A percentile compares a stretch with the other conserved stretches of the same genome.
Conservation (phyloP, 2,329 filamentous ascomycete genomes). For the Fusarium beomiforme region DNA sequence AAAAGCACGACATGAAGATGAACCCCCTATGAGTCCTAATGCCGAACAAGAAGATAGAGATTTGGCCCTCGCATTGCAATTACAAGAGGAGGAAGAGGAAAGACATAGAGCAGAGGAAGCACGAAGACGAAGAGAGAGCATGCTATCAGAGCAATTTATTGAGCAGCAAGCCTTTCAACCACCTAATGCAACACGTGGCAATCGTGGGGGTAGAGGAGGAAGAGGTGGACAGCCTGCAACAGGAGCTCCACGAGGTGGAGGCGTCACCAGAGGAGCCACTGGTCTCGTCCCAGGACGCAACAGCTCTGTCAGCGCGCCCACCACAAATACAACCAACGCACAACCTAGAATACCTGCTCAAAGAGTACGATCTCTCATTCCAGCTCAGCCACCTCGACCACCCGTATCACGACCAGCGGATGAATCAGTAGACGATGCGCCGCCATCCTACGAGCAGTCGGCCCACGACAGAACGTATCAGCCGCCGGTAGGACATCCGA, state of each 20-base stretch:
- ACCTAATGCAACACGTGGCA: conserved; percentile 37
- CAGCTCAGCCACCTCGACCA: conserved; percentile 50
- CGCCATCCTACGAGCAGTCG: conserved; percentile 68
- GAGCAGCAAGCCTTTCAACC: conserved; percentile 66
- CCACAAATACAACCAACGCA: conserved; percentile 25
- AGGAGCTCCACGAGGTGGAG: conserved; percentile 21
- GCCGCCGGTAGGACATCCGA: conserved; percentile 62
- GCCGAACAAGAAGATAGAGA: conserved; percentile 84
- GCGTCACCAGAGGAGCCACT: conserved; percentile 25
- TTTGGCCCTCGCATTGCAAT: conserved; percentile 86
- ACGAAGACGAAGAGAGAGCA: conserved; percentile 71
- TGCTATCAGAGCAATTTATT: conserved; percentile 76
- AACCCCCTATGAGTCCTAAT: conserved; percentile 51
- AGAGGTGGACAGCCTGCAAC: neutral
- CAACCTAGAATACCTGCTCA: conserved; percentile 39
- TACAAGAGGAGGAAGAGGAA: conserved; percentile 94
- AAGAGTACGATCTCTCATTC: conserved; percentile 57
- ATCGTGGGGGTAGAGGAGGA: conserved; percentile 30
- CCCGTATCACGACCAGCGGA: conserved; percentile 52
- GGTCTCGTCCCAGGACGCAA: conserved; percentile 38
- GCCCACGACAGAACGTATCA: conserved; percentile 61
- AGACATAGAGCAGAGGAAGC: conserved; percentile 73
- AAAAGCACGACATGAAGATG: conserved; percentile 41
- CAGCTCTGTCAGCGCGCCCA: conserved; percentile 38
- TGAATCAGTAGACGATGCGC: conserved; percentile 59